These are phyloP conservation scores for Glycine latifolia DNA, from an alignment of 306 rosid genomes.

Conservation along the genomic window DNA sequence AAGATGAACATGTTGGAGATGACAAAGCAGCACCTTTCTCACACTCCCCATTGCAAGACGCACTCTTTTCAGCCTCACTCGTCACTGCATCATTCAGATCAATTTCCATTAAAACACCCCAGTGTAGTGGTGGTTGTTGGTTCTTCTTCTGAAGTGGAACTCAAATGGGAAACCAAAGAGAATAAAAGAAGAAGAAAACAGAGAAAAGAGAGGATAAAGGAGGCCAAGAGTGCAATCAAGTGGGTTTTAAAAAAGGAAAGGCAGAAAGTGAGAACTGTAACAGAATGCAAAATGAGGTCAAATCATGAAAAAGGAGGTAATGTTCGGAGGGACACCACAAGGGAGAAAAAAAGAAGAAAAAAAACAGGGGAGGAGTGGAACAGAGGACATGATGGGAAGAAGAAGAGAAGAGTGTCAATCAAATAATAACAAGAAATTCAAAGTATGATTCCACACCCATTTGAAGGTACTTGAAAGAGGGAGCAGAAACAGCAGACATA, in stretches of 20 bases:
- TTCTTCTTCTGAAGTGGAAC: conserved; percentile 37
- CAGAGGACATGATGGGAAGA: conserved; percentile 58
- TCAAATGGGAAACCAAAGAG: conserved; percentile 39
- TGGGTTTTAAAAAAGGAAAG: conserved; percentile 51
- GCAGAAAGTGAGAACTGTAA: conserved; percentile 55
- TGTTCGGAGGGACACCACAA: conserved; percentile 61
- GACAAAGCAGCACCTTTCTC: conserved; percentile 60
- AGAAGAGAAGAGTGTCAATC: conserved; percentile 45
- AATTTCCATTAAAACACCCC: conserved; percentile 93
- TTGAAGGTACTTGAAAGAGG: conserved; percentile 83
- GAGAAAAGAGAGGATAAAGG: conserved; percentile 36
- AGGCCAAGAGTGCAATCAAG: conserved; percentile 50
- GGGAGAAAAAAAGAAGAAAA: background rate
- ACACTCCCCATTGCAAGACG: conserved; percentile 69
- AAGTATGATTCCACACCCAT: conserved; percentile 86
- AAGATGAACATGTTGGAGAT: conserved; percentile 78
- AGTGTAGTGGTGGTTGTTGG: background rate
- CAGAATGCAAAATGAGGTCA: conserved; percentile 74
- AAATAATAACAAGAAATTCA: conserved; percentile 84
- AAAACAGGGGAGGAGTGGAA: conserved; percentile 55
- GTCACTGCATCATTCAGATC: conserved; percentile 89
- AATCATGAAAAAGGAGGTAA: conserved; percentile 66
- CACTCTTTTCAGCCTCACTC: conserved; percentile 76
- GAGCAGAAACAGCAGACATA: conserved; percentile 75
- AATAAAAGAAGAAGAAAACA: conserved; percentile 9